Evolutionary conservation across 768 basidiomycete species (phyloP).

Genomic region (Podaxis mareebaensis): DNA sequence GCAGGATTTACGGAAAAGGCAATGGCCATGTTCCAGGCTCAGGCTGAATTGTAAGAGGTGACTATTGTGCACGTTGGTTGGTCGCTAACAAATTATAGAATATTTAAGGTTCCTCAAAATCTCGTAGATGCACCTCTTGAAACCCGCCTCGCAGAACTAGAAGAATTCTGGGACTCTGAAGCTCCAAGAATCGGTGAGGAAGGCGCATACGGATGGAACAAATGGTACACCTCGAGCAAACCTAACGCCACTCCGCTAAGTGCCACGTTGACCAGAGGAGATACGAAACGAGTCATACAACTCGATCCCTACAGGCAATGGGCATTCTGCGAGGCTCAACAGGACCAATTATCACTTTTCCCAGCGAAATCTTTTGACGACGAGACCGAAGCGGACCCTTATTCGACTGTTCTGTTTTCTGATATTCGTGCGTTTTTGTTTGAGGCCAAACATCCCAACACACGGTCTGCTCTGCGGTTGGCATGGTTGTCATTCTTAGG

Average conservation of each 20-base stretch:
- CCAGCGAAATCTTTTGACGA: constrained; percentile 59
- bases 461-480: constrained; percentile 60
- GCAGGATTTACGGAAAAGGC: constrained; percentile 75
- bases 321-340: constrained; percentile 54
- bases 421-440: constrained; percentile 68
- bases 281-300: constrained; percentile 22
- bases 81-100: constrained; percentile 36
- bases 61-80: background rate
- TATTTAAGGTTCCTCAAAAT: constrained; percentile 55
- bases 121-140: constrained; percentile 45
- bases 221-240: constrained; percentile 53
- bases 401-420: constrained; percentile 68
- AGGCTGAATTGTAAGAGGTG: constrained; percentile 71
- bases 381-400: constrained; percentile 61
- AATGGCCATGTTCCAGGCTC: constrained; percentile 78
- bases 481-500: constrained; percentile 74
- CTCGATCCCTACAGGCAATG: constrained; percentile 71
- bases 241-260: constrained; percentile 26
- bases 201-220: constrained; percentile 65
- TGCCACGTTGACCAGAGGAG: constrained; percentile 5
- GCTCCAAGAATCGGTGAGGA: constrained; percentile 72
- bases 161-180: constrained; percentile 87
- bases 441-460: constrained; percentile 39
- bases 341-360: constrained; percentile 44
- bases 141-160: constrained; percentile 56